A percentile compares a stretch with the other conserved stretches of the same genome.
Conservation (phyloP, 1,284 basidiomycete species). For the Ustilago trichophora region DNA sequence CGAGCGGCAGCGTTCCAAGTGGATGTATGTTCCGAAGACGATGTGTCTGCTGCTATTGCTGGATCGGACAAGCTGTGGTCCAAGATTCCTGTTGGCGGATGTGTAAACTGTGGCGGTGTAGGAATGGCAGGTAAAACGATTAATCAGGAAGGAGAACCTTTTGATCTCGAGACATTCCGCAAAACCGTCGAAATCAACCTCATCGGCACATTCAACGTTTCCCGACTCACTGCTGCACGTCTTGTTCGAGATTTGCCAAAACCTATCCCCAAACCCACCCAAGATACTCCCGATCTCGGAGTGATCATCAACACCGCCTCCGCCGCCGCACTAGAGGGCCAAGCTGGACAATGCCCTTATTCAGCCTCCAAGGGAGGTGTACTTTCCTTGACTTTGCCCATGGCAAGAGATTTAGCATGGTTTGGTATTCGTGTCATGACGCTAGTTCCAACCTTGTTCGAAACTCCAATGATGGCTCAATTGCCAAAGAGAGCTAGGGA, state of each 20-base stretch:
- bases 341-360: conserved; percentile 66
- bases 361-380: conserved; percentile 65
- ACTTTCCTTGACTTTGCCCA: conserved; percentile 62
- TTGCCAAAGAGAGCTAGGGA: conserved; percentile 46
- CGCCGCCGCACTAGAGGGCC: conserved; percentile 66
- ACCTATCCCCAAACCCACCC: conserved; percentile 37
- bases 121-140: conserved; percentile 66
- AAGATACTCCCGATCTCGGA: conserved; percentile 57
- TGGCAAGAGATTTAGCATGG: conserved; percentile 66
- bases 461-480: conserved; percentile 65
- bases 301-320: conserved; percentile 66
- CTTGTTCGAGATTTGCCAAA: conserved; percentile 53
- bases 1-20: conserved; percentile 47
- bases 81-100: conserved; percentile 57
- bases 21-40: conserved; percentile 62
- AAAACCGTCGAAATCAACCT: conserved; percentile 57
- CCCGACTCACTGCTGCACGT: conserved; percentile 62
- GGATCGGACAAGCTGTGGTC: conserved; percentile 50
- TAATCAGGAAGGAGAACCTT: conserved; percentile 60
- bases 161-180: conserved; percentile 61
- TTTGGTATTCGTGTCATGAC: conserved; percentile 60
- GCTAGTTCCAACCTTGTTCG: conserved; percentile 64
- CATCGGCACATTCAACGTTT: conserved; percentile 66
- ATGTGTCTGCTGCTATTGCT: conserved; percentile 53
- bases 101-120: conserved; percentile 66